These are phyloP conservation scores for Epicoccum sorghinum DNA, from an alignment of 2,329 filamentous ascomycete genomes.

Conservation along the genomic window DNA sequence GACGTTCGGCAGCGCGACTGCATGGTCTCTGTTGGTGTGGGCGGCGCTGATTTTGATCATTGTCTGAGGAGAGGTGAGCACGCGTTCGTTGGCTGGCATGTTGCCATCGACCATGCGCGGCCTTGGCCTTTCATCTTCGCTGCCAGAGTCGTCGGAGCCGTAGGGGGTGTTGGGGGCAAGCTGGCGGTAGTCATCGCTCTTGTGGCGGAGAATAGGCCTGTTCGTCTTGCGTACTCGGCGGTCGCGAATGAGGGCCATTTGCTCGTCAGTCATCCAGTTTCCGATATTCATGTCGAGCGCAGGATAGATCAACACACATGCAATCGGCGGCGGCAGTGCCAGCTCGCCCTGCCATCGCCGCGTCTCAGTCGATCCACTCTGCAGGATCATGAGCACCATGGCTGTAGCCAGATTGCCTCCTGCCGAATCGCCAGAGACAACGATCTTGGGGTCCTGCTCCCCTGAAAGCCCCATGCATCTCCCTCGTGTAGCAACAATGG, in stretches of 20 bases:
- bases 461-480: slow-evolving; percentile 78
- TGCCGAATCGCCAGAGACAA: slow-evolving; percentile 80
- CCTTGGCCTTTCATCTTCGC: slow-evolving; percentile 43
- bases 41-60: slow-evolving; percentile 48
- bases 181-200: slow-evolving; percentile 86
- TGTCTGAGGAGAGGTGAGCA: slow-evolving; percentile 42
- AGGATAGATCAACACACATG: slow-evolving; percentile 86
- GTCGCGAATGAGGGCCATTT: slow-evolving; percentile 92
- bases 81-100: slow-evolving; percentile 27
- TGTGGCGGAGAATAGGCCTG: slow-evolving; percentile 75
- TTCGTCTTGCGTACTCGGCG: slow-evolving; percentile 79
- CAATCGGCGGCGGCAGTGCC: slow-evolving; percentile 75
- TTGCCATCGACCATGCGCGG: slow-evolving; percentile 15
- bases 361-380: slow-evolving; percentile 67
- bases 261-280: slow-evolving; percentile 99
- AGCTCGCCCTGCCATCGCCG: slow-evolving; percentile 62
- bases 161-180: slow-evolving; percentile 81
- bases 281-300: slow-evolving; percentile 95
- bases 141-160: slow-evolving; percentile 75
- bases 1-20: slow-evolving; percentile 21
- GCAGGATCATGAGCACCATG: slow-evolving; percentile 86
- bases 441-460: slow-evolving; percentile 67
- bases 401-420: slow-evolving; percentile 82
- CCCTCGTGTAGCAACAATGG: slow-evolving; percentile 73
- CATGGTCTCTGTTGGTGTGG: slow-evolving; percentile 43